These are phyloP conservation scores for Geum urbanum DNA, from an alignment of 306 rosid species.

Conservation along the genomic window DNA sequence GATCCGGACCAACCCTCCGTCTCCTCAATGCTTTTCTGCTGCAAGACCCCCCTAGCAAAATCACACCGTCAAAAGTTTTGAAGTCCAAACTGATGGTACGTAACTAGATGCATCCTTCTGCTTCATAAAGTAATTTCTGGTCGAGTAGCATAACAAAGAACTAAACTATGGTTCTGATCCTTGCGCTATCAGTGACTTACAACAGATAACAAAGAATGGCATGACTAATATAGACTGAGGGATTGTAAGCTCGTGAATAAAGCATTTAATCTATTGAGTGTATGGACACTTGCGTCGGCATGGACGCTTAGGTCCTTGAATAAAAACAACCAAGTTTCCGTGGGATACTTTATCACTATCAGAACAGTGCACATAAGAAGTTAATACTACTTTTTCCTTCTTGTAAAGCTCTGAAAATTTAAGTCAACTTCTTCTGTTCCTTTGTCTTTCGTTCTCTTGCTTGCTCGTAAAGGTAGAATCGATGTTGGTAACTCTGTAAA, in stretches of 20 bases:
- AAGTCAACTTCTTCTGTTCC: neutral
- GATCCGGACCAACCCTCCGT: conserved; percentile 87
- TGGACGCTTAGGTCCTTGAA: neutral
- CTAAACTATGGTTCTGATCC: no score
- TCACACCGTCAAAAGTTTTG: conserved; percentile 40
- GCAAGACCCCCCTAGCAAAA: conserved; percentile 33
- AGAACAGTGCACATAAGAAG: neutral
- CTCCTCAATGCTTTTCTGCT: conserved; percentile 94
- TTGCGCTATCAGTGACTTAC: no score
- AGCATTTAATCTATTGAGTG: no score
- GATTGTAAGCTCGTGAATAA: no score
- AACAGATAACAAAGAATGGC: no score
- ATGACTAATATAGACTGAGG: no score
- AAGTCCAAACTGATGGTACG: conserved; percentile 65
- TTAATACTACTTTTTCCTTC: no score
- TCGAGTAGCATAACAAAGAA: no score
- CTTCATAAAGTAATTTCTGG: neutral
- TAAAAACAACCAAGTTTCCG: neutral
- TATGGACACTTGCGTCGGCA: no score
- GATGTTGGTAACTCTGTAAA: neutral
- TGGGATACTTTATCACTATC: neutral
- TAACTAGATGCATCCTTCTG: neutral
- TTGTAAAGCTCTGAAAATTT: neutral
- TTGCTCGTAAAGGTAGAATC: neutral
- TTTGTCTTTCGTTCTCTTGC: neutral